Percentiles rank a stretch among this genome's conserved stretches.
These are phyloP conservation scores for Prunella vulgaris DNA, from an alignment of 257 asterid genomes.

Conservation along the genomic window DNA sequence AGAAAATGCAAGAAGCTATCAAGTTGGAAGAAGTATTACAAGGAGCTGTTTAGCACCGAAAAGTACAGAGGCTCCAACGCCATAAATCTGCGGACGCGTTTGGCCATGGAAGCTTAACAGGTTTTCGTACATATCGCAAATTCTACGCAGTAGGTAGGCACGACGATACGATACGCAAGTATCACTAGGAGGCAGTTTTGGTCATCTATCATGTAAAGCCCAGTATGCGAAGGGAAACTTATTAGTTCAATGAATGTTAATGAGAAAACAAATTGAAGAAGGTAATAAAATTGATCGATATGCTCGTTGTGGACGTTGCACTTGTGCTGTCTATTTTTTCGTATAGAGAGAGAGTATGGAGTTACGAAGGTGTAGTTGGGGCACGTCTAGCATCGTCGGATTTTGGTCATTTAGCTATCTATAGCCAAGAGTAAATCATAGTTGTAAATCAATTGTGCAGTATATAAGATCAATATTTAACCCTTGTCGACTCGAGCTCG, in stretches of 20 bases:
- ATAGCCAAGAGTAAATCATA: too few relatives aligned
- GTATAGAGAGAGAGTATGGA: not conserved
- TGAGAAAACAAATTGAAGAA: constrained; percentile 1
- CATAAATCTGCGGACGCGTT: constrained; percentile 25
- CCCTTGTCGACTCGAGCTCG: too few relatives aligned
- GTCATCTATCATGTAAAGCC: not conserved
- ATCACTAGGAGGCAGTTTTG: not conserved
- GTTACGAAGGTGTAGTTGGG: not conserved
- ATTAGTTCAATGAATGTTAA: not conserved
- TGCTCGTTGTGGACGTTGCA: not conserved
- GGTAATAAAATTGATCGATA: not conserved
- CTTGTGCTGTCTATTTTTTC: not conserved
- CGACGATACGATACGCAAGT: not conserved
- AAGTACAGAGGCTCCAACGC: constrained; percentile 32
- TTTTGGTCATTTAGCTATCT: not conserved
- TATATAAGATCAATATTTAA: too few relatives aligned
- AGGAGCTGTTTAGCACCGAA: constrained; percentile 72
- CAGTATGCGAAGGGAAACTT: not conserved
- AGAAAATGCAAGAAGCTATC: constrained; percentile 63
- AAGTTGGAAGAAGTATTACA: constrained; percentile 80
- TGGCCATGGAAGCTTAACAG: constrained; percentile 30
- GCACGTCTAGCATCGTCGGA: not conserved
- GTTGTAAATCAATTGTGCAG: too few relatives aligned
- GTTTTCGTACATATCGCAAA: not conserved
- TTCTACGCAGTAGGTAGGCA: not conserved